Base-by-base conservation (phyloP, 2,329 filamentous ascomycete genomes). In the Lachnellula hyalina region DNA sequence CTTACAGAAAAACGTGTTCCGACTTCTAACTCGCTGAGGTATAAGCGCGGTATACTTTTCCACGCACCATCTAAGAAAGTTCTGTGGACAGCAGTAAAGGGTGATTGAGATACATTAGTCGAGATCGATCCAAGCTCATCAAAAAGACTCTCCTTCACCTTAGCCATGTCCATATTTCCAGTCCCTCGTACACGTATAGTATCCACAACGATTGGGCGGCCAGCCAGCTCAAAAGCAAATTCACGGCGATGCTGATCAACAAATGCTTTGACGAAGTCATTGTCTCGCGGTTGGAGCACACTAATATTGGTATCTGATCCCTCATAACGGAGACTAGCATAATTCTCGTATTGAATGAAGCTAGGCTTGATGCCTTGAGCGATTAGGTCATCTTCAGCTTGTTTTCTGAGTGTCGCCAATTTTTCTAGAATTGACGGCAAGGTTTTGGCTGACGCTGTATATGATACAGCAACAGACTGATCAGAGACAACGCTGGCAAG, bases 401-500 rank as follows among this genome's bases (percentile, higher is more conserved):
- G 23, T 32, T 32, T 28, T 28, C 28, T 42, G 38, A 32, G 25
- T 17, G 25, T 25, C 42, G 49, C 25, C 15, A 19, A 42, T 35
- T 42, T 51, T 23, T 45, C 15, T 21, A 12, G 17, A n/a, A 49
- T 23, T 23, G 23, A 19, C 8, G 14, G 47, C 25, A 19, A 38
- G 17, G n/a, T 83, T 81, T 12, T 42, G 9, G 28, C 9, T 32
- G 28, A 32, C 11, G 19, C 44, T 21, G 44, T 25, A 25, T 47
- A 47, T 47, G 23, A n/a, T 23, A 32, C 28, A 32, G 28, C 28
- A 11, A 14, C 23, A 25, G 44, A 47, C 3, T 86, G 80, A 72
- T 96, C 92, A 60, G 96, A 89, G n/a, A 96, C 91, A 0, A 96
- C 90, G 65, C 96, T 91, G 8, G 91, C 91, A 4, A 96, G 74